Percentiles rank a stretch among this genome's conserved stretches.
phyloP scores from a whole-genome alignment of 1,139 yeast species.

The Geotrichum macrosporum region DNA sequence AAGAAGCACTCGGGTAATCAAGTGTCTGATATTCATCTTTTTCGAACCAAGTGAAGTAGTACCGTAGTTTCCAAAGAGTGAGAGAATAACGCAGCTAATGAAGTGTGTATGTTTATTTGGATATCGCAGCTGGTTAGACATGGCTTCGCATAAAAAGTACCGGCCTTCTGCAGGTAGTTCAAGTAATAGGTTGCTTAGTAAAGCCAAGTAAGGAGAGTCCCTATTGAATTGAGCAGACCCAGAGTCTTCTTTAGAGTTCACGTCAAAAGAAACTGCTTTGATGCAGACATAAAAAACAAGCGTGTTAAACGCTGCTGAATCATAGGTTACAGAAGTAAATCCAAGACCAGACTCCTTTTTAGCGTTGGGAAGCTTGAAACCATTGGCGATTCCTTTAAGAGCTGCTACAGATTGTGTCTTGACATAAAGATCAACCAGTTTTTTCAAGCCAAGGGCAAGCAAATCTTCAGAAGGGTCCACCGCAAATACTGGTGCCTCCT shows the following conservation, averaged over 20 bases:
- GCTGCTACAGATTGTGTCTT: conserved; percentile 69
- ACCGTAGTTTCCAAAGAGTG: conserved; percentile 58
- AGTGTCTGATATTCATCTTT: conserved; percentile 62
- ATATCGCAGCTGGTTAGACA: conserved; percentile 86
- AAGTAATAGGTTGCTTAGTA: conserved; percentile 64
- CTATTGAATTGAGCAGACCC: conserved; percentile 49
- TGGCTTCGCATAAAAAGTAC: conserved; percentile 70
- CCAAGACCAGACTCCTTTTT: conserved; percentile 63
- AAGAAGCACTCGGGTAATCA: conserved; percentile 76
- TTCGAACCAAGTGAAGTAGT: conserved; percentile 51
- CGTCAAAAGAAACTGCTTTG: conserved; percentile 59
- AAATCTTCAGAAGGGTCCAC: conserved; percentile 62
- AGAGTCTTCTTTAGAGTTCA: conserved; percentile 27
- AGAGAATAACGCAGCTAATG: conserved; percentile 68
- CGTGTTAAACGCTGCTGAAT: conserved; percentile 66
- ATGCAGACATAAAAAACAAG: conserved; percentile 77
- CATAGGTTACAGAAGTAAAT: conserved; percentile 53
- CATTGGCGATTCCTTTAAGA: conserved; percentile 58
- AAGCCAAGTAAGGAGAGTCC: conserved; percentile 65
- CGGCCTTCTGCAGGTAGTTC: conserved; percentile 67
- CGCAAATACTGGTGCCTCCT: conserved; percentile 56
- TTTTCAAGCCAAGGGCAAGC: conserved; percentile 56
- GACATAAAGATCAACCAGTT: conserved; percentile 73
- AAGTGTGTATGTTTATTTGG: conserved; percentile 92
- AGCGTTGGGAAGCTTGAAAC: conserved; percentile 52